Percentiles rank a stretch among this genome's conserved stretches.
phyloP scores from a whole-genome alignment of 78 protist genomes.

The Bodo saltans region DNA sequence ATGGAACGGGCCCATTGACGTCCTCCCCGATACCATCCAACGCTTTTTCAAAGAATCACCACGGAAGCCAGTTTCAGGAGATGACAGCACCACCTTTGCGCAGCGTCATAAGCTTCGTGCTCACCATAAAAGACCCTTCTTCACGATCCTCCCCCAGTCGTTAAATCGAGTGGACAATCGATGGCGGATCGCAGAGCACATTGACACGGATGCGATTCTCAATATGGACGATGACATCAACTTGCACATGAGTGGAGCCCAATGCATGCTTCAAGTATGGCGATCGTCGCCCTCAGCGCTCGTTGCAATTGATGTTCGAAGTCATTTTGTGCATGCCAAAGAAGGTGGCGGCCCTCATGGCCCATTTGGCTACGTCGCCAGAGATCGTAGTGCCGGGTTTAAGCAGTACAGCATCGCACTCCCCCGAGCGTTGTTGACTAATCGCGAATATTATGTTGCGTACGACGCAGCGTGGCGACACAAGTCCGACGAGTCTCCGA shows the following conservation, averaged over 20 bases:
- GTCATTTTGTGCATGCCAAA: background rate
- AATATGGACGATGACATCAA: constrained; percentile 23
- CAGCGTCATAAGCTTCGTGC: too few species aligned
- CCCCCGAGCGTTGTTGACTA: background rate
- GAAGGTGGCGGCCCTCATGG: background rate
- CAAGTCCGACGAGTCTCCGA: too few species aligned
- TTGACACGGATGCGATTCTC: background rate
- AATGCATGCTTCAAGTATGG: background rate
- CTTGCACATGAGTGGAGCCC: background rate
- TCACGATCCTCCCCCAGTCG: background rate
- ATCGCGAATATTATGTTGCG: background rate
- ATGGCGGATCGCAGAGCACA: background rate
- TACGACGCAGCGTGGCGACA: constrained; percentile 5
- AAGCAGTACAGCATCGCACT: constrained; percentile 20
- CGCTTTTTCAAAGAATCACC: too few species aligned
- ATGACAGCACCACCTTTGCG: too few species aligned
- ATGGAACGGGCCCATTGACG: constrained; percentile 3
- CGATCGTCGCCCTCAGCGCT: background rate
- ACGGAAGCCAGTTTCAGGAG: too few species aligned
- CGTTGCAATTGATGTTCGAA: constrained; percentile 9
- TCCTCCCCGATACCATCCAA: too few species aligned
- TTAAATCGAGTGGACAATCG: constrained; percentile 10
- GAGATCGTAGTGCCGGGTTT: background rate
- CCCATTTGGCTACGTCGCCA: background rate
- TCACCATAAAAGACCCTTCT: too few species aligned